Conservation (phyloP, 2,329 filamentous ascomycete genomes). For the Claviceps citrina region DNA sequence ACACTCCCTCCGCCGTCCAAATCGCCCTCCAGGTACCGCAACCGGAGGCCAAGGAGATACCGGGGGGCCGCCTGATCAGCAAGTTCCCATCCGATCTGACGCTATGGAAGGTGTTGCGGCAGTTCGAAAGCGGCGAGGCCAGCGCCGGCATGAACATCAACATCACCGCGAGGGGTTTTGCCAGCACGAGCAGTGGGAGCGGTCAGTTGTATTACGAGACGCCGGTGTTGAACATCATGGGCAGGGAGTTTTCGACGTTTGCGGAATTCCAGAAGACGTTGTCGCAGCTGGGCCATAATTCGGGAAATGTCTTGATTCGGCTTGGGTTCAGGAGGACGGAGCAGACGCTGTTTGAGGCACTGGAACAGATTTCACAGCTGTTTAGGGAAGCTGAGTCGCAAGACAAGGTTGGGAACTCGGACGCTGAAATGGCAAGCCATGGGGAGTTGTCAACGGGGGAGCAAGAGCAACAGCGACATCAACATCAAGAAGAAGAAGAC, state of each 20-base stretch:
- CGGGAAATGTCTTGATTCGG: slow-evolving; percentile 64
- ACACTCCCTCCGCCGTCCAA: slow-evolving; percentile 70
- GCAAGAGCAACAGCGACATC: too few relatives aligned
- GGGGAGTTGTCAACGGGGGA: not conserved
- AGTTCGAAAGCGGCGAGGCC: slow-evolving; percentile 69
- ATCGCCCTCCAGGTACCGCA: slow-evolving; percentile 77
- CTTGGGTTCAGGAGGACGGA: slow-evolving; percentile 63
- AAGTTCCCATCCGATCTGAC: slow-evolving; percentile 82
- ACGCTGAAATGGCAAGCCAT: slow-evolving; percentile 5
- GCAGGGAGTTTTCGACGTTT: slow-evolving; percentile 61
- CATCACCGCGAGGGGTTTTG: slow-evolving; percentile 69
- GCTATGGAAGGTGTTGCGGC: slow-evolving; percentile 76
- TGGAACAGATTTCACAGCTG: slow-evolving; percentile 63
- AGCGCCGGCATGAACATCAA: slow-evolving; percentile 50
- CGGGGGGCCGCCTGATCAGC: slow-evolving; percentile 56
- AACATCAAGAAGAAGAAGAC: too few relatives aligned
- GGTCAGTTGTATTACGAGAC: slow-evolving; percentile 80
- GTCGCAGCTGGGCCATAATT: slow-evolving; percentile 73
- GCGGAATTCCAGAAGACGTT: slow-evolving; percentile 78
- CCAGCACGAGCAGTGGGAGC: slow-evolving; percentile 42
- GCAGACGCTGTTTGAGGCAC: slow-evolving; percentile 69
- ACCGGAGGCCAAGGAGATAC: slow-evolving; percentile 46
- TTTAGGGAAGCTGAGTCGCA: slow-evolving; percentile 37
- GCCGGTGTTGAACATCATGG: slow-evolving; percentile 72
- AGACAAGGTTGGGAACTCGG: slow-evolving; percentile 5